A percentile compares a stretch with the other conserved stretches of the same genome.
Conservation (phyloP, 352 stramenopile species). For the Pythium sukuiense region DNA sequence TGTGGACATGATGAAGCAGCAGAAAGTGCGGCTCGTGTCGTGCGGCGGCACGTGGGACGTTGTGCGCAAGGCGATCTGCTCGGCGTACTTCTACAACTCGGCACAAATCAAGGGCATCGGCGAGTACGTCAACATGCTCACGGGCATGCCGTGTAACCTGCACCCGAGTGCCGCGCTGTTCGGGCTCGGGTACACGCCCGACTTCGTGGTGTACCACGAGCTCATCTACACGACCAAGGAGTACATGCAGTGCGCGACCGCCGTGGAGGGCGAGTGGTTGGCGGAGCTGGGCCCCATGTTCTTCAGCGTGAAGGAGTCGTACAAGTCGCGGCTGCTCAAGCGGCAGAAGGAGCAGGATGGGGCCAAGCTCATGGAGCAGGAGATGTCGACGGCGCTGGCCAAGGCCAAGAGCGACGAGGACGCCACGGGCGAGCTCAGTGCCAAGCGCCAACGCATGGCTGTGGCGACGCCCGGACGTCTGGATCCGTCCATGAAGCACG, state of each 20-base stretch:
- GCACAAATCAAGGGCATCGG: slow-evolving; percentile 99
- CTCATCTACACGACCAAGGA: slow-evolving; percentile 99
- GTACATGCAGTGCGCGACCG: slow-evolving; percentile 98
- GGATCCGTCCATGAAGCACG: slow-evolving; percentile 30
- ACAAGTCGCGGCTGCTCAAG: slow-evolving; percentile 91
- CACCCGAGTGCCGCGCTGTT: slow-evolving; percentile 98
- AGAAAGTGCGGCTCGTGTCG: slow-evolving; percentile 89
- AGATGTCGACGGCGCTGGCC: slow-evolving; percentile 76
- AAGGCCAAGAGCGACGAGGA: slow-evolving; percentile 20
- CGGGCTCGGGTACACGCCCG: slow-evolving; percentile 97
- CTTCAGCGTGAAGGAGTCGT: slow-evolving; percentile 98
- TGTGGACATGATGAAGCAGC: slow-evolving; percentile 98
- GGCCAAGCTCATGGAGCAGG: slow-evolving; percentile 74
- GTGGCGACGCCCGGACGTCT: slow-evolving; percentile 56
- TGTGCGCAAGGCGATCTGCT: slow-evolving; percentile 98
- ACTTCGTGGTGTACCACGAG: slow-evolving; percentile 99
- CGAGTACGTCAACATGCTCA: slow-evolving; percentile 99
- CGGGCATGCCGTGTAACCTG: slow-evolving; percentile 95
- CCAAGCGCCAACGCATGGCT: slow-evolving; percentile 63
- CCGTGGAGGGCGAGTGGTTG: slow-evolving; percentile 99
- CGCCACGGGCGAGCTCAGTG: slow-evolving; percentile 16
- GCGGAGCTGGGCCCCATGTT: slow-evolving; percentile 99
- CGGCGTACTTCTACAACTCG: slow-evolving; percentile 99
- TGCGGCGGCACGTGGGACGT: slow-evolving; percentile 95
- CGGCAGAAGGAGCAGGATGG: slow-evolving; percentile 85